Conservation (phyloP, 2,329 filamentous ascomycete species). For the Verticillium nubilum region DNA sequence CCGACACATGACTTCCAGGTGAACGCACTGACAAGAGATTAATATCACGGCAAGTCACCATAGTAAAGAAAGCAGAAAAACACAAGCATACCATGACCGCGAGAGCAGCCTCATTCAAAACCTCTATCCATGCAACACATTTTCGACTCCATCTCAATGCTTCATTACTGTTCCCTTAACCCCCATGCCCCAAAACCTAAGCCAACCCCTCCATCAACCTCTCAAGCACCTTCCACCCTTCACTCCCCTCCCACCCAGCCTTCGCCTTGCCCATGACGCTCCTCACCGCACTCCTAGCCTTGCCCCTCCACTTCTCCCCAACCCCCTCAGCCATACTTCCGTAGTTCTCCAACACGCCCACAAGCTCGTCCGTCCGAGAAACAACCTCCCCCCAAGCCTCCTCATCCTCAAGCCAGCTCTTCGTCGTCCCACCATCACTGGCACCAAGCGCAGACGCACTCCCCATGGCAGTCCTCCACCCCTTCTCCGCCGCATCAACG, state of each 20-base stretch:
- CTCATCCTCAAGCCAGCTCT: conserved; percentile 51
- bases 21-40: too few species aligned
- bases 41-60: too few species aligned
- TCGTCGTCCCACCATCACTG: conserved; percentile 9
- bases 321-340: conserved; percentile 61
- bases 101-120: not conserved
- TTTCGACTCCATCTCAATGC: not conserved
- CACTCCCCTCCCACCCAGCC: conserved; percentile 74
- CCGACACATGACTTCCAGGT: too few species aligned
- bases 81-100: not conserved
- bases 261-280: conserved; percentile 79
- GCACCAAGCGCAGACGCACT: conserved; percentile 1
- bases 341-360: conserved; percentile 77
- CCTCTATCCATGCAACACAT: not conserved
- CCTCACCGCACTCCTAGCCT: conserved; percentile 77
- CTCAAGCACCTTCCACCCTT: conserved; percentile 60
- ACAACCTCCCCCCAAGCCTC: conserved; percentile 69
- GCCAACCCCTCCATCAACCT: conserved; percentile 50
- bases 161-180: conserved; percentile 12
- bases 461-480: conserved; percentile 66
- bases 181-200: not conserved
- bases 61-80: too few species aligned
- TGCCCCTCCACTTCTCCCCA: conserved; percentile 79
- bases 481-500: conserved; percentile 81
- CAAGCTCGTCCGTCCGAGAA: conserved; percentile 72